These are phyloP conservation scores for Sanghuangporus sanghuang DNA, from an alignment of 1,284 basidiomycete genomes.

Conservation along the genomic window DNA sequence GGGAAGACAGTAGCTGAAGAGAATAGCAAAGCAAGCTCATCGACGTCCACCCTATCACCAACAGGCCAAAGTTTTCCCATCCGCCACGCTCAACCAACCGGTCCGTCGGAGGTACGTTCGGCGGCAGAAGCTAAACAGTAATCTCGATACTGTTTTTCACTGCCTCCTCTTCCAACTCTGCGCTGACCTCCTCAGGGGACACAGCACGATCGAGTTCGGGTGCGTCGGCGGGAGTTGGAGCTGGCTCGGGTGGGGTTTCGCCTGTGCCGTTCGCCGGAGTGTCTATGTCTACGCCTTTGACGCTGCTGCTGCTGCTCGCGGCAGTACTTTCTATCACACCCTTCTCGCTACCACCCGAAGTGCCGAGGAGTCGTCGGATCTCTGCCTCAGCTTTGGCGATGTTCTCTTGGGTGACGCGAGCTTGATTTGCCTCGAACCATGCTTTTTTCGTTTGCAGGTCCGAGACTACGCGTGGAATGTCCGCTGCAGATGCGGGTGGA, in stretches of 20 bases:
- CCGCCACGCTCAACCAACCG: not conserved
- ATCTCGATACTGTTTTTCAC: conserved; percentile 27
- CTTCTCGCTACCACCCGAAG: conserved; percentile 25
- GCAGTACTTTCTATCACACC: not conserved
- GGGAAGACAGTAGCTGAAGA: not conserved
- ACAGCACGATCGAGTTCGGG: conserved; percentile 27
- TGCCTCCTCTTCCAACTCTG: conserved; percentile 42
- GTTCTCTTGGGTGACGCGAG: conserved; percentile 63
- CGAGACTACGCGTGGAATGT: conserved; percentile 82
- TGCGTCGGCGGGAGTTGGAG: conserved; percentile 36
- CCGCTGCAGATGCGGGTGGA: conserved; percentile 74
- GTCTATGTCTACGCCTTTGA: conserved; percentile 36
- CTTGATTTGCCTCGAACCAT: conserved; percentile 86
- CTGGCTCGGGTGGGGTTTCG: conserved; percentile 46
- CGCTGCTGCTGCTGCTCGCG: conserved; percentile 28
- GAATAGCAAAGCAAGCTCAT: not conserved
- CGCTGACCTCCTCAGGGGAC: conserved; percentile 39
- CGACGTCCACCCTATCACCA: not conserved
- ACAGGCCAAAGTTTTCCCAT: not conserved
- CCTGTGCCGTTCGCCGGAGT: conserved; percentile 35
- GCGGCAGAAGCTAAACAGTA: conserved; percentile 15
- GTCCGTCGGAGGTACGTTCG: not conserved
- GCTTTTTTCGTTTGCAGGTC: conserved; percentile 93
- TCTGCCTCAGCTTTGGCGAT: conserved; percentile 77
- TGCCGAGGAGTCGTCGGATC: conserved; percentile 58